Evolutionary conservation across 2,329 filamentous ascomycete genomes (phyloP).

Genomic region (Elsinoe australis): DNA sequence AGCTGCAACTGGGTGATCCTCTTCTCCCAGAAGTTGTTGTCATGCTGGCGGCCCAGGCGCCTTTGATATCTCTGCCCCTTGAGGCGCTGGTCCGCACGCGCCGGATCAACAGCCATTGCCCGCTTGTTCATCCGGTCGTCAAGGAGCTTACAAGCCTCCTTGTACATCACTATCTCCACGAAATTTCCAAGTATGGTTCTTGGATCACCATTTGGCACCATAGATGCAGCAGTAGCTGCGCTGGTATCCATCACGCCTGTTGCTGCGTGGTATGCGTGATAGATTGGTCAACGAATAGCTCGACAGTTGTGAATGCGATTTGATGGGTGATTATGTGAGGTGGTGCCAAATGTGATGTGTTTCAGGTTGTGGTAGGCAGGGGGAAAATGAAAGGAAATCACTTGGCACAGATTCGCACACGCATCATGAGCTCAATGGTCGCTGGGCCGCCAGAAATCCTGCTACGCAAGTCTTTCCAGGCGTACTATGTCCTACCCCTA

Average conservation of each 20-base stretch:
- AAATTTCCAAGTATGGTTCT: not conserved
- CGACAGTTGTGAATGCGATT: no score
- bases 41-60: not conserved
- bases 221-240: not conserved
- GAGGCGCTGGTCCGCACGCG: not conserved
- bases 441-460: no score
- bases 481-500: no score
- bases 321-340: no score
- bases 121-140: not conserved
- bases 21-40: not conserved
- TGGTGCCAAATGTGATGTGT: no score
- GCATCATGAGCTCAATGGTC: no score
- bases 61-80: not conserved
- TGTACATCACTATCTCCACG: not conserved
- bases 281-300: no score
- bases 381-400: no score
- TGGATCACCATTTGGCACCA: not conserved
- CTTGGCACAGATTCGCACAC: no score
- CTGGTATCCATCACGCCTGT: not conserved
- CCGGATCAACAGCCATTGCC: not conserved
- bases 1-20: not conserved
- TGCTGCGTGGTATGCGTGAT: no score
- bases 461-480: no score
- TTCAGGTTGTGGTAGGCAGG: no score
- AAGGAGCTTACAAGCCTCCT: slow-evolving; percentile 3